Evolutionary conservation across 495 filamentous ascomycete genomes (phyloP).

Genomic region (Penicillium taxi): DNA sequence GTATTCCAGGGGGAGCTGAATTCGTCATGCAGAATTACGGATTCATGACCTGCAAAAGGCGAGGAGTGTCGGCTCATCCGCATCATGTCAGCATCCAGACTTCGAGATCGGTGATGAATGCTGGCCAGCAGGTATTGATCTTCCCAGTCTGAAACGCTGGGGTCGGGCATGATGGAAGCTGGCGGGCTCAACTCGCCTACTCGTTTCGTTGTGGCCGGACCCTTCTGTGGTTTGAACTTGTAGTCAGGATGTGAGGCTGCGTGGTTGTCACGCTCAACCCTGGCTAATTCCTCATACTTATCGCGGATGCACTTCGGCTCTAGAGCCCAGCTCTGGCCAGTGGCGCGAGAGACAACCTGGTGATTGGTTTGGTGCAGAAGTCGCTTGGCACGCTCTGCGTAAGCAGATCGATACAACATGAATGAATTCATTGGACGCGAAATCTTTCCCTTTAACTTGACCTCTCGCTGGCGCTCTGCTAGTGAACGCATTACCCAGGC

Average conservation of each 20-base stretch:
- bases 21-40: constrained; percentile 22
- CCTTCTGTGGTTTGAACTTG: constrained; percentile 87
- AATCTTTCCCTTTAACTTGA: constrained; percentile 68
- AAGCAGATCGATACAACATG: constrained; percentile 95
- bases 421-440: constrained; percentile 97
- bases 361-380: constrained; percentile 87
- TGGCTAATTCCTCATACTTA: constrained; percentile 76
- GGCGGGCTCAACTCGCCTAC: constrained; percentile 11
- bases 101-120: constrained; percentile 17
- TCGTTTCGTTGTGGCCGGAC: constrained; percentile 39
- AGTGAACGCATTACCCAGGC: constrained; percentile 66
- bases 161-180: constrained; percentile 5
- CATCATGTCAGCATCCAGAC: constrained; percentile 23
- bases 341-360: constrained; percentile 79
- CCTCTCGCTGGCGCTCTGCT: constrained; percentile 60
- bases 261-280: constrained; percentile 79
- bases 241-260: constrained; percentile 81
- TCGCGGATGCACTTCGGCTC: constrained; percentile 63
- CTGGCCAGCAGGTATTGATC: constrained; percentile 22
- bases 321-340: constrained; percentile 77
- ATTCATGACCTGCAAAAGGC: constrained; percentile 25
- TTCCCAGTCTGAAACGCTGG: constrained; percentile 27
- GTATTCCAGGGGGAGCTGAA: constrained; percentile 29
- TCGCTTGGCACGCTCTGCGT: constrained; percentile 74
- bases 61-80: constrained; percentile 27